phyloP scores from a whole-genome alignment of 129 eudicot genomes.

The Tanacetum coccineum region DNA sequence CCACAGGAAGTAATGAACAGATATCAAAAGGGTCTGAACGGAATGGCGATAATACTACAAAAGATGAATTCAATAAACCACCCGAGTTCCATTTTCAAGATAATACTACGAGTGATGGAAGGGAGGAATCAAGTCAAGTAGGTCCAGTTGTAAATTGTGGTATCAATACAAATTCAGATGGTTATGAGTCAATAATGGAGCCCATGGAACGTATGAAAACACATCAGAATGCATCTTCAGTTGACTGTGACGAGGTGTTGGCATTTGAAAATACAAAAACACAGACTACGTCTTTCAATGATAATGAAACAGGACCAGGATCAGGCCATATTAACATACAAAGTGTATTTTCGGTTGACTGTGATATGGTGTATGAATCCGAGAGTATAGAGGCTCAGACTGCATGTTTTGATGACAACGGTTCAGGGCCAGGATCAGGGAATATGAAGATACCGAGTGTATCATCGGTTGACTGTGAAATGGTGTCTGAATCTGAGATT shows the following conservation, averaged over 20 bases:
- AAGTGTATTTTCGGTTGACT: background rate
- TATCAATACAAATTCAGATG: constrained; percentile 19
- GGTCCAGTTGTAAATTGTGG: constrained; percentile 19
- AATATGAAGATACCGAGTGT: constrained; percentile 32
- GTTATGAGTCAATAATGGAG: constrained; percentile 4
- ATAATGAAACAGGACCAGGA: constrained; percentile 8
- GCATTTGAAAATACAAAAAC: constrained; percentile 1
- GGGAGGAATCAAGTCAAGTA: constrained; percentile 19
- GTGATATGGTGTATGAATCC: background rate
- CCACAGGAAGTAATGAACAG: background rate
- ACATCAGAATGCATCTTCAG: background rate
- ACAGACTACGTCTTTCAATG: constrained; percentile 11
- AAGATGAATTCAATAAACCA: background rate
- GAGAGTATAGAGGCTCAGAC: constrained; percentile 4
- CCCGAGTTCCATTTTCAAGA: constrained; percentile 24
- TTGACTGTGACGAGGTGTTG: background rate
- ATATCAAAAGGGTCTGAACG: background rate
- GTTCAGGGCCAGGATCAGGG: constrained; percentile 11
- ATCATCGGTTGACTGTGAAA: constrained; percentile 37
- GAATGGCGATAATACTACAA: constrained; percentile 12
- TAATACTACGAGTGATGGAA: constrained; percentile 7
- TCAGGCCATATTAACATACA: constrained; percentile 21
- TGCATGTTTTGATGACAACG: constrained; percentile 10
- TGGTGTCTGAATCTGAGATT: background rate
- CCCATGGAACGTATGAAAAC: constrained; percentile 1